A percentile compares a stretch with the other conserved stretches of the same genome.
phyloP scores from a whole-genome alignment of 352 stramenopile species.

The Phytophthora litchii region DNA sequence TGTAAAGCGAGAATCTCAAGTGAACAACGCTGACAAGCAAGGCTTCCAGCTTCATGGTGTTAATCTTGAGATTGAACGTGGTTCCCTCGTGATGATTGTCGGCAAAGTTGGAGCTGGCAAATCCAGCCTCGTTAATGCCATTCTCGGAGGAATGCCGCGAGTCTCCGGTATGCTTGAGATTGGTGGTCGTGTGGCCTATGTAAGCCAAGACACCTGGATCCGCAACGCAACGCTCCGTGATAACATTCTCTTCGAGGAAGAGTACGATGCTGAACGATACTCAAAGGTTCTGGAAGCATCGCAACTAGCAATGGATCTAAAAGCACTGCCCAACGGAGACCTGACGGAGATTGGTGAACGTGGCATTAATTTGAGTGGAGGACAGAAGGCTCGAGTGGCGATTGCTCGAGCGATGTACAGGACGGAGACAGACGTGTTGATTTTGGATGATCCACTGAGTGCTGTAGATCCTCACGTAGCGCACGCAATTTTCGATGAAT shows the following conservation, averaged over 20 bases:
- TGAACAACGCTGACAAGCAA: constrained; percentile 3
- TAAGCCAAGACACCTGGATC: constrained; percentile 92
- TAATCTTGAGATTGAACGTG: constrained; percentile 65
- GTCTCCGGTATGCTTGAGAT: constrained; percentile 29
- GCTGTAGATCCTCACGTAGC: constrained; percentile 96
- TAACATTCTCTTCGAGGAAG: constrained; percentile 89
- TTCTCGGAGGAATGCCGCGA: constrained; percentile 54
- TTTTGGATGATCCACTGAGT: constrained; percentile 95
- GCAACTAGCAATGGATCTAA: constrained; percentile 48
- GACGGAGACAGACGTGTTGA: constrained; percentile 84
- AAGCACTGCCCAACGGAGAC: constrained; percentile 54
- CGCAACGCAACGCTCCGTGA: constrained; percentile 87
- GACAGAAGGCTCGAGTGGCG: constrained; percentile 75
- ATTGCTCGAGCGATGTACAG: constrained; percentile 93
- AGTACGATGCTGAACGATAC: constrained; percentile 44
- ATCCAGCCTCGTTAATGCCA: constrained; percentile 50
- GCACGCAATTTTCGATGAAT: constrained; percentile 91
- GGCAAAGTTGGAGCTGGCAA: constrained; percentile 57
- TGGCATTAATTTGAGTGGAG: constrained; percentile 63
- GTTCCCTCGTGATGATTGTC: constrained; percentile 59
- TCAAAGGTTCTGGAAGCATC: constrained; percentile 36
- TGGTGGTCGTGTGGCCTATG: constrained; percentile 65
- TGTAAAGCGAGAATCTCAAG: background rate
- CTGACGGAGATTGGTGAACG: constrained; percentile 61
- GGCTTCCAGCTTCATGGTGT: constrained; percentile 34